These are phyloP conservation scores for Cladosporium sp. DNA, from an alignment of 2,329 filamentous ascomycete genomes.

Conservation along the genomic window DNA sequence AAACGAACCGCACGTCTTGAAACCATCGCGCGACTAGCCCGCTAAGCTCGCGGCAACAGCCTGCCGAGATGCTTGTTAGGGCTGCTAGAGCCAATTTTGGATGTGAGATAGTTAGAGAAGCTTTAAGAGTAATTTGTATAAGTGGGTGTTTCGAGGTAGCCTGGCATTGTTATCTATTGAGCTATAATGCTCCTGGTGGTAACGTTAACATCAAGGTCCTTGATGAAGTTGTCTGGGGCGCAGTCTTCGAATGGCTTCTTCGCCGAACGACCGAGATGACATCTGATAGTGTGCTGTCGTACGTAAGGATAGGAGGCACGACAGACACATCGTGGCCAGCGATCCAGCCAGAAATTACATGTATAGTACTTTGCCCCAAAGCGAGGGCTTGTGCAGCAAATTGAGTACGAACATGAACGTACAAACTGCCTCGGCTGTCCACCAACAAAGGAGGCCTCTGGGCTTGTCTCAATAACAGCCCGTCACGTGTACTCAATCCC, in stretches of 20 bases:
- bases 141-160: background rate
- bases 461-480: background rate
- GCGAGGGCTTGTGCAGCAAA: background rate
- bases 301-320: background rate
- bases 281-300: background rate
- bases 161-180: background rate
- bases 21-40: constrained; percentile 1
- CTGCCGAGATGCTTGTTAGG: constrained; percentile 10
- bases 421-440: background rate
- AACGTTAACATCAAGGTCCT: background rate
- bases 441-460: background rate
- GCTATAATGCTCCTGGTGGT: background rate
- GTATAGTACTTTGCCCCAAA: background rate
- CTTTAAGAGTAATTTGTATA: background rate
- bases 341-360: background rate
- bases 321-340: background rate
- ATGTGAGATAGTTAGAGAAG: background rate
- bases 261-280: background rate
- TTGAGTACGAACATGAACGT: background rate
- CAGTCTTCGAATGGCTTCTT: background rate
- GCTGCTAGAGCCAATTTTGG: background rate
- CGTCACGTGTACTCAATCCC: background rate
- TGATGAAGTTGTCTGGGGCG: background rate
- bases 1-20: constrained; percentile 6
- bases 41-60: background rate